Evolutionary conservation across 2,329 filamentous ascomycete genomes (phyloP).

Genomic region (Calycina herbarum): DNA sequence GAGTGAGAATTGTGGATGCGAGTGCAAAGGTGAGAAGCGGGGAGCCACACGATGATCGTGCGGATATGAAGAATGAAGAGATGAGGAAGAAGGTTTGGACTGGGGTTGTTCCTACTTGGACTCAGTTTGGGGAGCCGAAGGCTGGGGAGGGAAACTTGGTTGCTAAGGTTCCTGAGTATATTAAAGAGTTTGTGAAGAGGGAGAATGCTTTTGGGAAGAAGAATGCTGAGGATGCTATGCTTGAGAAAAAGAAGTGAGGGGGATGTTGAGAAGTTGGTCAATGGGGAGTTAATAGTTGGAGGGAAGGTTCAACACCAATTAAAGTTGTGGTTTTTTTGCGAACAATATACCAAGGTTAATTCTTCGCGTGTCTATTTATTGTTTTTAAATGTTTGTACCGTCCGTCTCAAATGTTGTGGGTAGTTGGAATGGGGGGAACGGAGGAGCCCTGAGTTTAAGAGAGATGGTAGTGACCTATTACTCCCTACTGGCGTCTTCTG

Average conservation of each 20-base stretch:
- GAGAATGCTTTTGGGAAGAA: constrained; percentile 46
- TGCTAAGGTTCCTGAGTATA: constrained; percentile 52
- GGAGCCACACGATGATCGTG: constrained; percentile 55
- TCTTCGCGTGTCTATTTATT: too few relatives aligned
- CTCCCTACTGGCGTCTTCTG: too few relatives aligned
- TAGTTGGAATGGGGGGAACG: too few relatives aligned
- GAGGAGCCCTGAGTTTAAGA: too few relatives aligned
- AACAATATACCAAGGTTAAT: too few relatives aligned
- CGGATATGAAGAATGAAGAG: constrained; percentile 47
- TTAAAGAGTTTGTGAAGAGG: constrained; percentile 51
- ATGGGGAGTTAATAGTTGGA: too few relatives aligned
- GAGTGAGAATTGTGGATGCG: constrained; percentile 66
- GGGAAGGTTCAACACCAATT: too few relatives aligned
- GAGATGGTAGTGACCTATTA: too few relatives aligned
- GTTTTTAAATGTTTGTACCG: too few relatives aligned
- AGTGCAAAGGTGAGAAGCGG: constrained; percentile 75
- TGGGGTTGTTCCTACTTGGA: constrained; percentile 62
- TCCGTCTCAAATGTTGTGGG: too few relatives aligned
- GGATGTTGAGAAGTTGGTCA: too few relatives aligned
- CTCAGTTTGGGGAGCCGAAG: constrained; percentile 52
- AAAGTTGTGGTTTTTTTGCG: too few relatives aligned
- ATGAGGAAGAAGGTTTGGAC: constrained; percentile 51
- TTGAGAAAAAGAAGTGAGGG: constrained; percentile 46
- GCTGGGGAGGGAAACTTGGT: constrained; percentile 30
- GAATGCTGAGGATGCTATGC: constrained; percentile 47